Conservation (phyloP, 2,329 filamentous ascomycete genomes). For the Apiospora phragmitis region DNA sequence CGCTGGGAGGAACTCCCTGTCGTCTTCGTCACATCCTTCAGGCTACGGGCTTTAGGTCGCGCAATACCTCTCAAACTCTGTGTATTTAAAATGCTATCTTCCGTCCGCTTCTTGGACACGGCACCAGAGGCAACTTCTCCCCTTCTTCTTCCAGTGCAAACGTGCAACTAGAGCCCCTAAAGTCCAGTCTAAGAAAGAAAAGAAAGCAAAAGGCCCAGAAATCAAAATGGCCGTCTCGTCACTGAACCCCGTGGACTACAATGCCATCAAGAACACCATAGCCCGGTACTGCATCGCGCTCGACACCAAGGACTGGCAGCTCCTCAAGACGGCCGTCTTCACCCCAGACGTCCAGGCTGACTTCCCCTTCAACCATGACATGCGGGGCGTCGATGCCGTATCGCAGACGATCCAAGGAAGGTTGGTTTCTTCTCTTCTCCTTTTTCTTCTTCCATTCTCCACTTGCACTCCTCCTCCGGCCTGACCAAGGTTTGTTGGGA, state of each 20-base stretch:
- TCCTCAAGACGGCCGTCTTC: slow-evolving; percentile 13
- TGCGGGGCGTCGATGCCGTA: slow-evolving; percentile 9
- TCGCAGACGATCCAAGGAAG: background rate
- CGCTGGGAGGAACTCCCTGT: background rate
- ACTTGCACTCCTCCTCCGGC: background rate
- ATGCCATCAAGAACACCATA: slow-evolving; percentile 16
- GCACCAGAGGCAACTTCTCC: background rate
- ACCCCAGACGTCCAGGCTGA: slow-evolving; percentile 11
- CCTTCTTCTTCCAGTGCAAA: background rate
- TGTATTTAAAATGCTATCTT: background rate
- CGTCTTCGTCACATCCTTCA: background rate
- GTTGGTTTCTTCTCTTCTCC: background rate
- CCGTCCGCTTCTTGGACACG: background rate
- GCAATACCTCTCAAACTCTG: background rate
- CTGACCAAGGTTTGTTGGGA: too few relatives aligned
- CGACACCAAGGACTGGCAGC: slow-evolving; percentile 16
- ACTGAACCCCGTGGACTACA: slow-evolving; percentile 12
- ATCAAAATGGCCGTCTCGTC: background rate
- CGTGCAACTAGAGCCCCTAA: background rate
- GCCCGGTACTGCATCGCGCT: slow-evolving; percentile 16
- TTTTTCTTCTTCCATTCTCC: too few relatives aligned
- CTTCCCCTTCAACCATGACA: slow-evolving; percentile 16
- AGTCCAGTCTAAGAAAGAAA: background rate
- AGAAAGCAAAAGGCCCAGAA: background rate
- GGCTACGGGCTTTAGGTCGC: background rate